Conservation (phyloP, 768 basidiomycete species). For the Cyclocybe cylindracea region DNA sequence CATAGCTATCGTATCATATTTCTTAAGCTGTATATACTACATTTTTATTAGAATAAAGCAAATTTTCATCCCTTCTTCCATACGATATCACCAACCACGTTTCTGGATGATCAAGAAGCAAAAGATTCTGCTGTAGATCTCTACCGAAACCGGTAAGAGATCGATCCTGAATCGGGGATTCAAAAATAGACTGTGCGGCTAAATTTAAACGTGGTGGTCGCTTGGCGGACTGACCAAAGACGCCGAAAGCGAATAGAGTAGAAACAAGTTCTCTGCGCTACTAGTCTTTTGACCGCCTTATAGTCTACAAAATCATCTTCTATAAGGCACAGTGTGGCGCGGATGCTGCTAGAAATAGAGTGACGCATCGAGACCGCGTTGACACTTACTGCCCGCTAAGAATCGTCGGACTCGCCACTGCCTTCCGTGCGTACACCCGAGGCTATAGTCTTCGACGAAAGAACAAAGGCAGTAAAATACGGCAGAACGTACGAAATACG, state of each 20-base stretch:
- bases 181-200: conserved; percentile 14
- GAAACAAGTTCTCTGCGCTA: neutral
- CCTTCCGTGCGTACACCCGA: no score
- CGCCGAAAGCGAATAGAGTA: conserved; percentile 3
- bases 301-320: neutral
- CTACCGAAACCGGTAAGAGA: conserved; percentile 18
- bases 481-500: no score
- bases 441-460: no score
- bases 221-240: conserved; percentile 6
- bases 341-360: no score
- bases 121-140: conserved; percentile 22
- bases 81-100: neutral
- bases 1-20: neutral
- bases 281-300: neutral
- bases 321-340: no score
- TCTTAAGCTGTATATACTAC: neutral
- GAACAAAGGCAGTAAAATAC: no score
- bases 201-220: conserved; percentile 10
- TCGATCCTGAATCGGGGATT: conserved; percentile 18
- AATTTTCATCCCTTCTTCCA: neutral
- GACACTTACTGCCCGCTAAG: no score
- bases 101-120: conserved; percentile 9
- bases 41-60: neutral
- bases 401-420: no score
- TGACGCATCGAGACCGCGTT: no score